Evolutionary conservation across 176 grass and related monocot genomes (phyloP).

Genomic region (Avena insularis): DNA sequence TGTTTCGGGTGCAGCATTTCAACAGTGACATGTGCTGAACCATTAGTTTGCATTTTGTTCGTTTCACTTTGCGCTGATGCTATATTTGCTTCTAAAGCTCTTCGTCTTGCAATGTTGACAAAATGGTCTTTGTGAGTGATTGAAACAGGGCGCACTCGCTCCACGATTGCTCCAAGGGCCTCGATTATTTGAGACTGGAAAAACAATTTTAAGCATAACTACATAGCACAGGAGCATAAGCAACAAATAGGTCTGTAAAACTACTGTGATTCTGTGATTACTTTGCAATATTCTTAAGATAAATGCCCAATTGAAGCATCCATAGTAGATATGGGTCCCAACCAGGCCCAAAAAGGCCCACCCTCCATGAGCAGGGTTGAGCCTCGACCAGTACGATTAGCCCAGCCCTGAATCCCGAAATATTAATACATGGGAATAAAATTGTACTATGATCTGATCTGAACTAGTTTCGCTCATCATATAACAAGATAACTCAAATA

Average conservation of each 20-base stretch:
- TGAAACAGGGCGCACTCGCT: slow-evolving; percentile 91
- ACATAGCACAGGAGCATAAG: slow-evolving; percentile 26
- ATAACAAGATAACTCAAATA: slow-evolving; percentile 8
- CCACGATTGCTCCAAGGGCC: slow-evolving; percentile 87
- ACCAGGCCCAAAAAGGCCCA: not conserved
- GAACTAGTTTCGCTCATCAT: slow-evolving; percentile 5
- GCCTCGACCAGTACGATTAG: not conserved
- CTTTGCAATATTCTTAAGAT: slow-evolving; percentile 10
- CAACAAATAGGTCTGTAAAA: slow-evolving; percentile 26
- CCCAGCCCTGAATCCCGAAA: not conserved
- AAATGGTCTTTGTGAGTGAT: slow-evolving; percentile 91
- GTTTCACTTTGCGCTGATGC: slow-evolving; percentile 38
- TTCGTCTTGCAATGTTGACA: slow-evolving; percentile 95
- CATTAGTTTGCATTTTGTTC: slow-evolving; percentile 26
- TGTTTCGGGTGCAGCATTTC: slow-evolving; percentile 31
- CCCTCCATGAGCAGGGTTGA: not conserved
- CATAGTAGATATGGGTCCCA: not conserved
- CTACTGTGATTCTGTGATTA: not conserved
- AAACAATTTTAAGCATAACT: slow-evolving; percentile 30
- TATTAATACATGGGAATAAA: not conserved
- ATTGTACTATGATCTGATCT: not conserved
- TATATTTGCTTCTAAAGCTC: slow-evolving; percentile 74
- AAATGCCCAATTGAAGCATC: slow-evolving; percentile 38
- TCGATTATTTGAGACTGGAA: slow-evolving; percentile 94
- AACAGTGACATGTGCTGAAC: slow-evolving; percentile 30